Percentiles rank a stretch among this genome's conserved stretches.
Evolutionary conservation across 306 rosid genomes (phyloP).

Genomic region (Spatholobus suberectus): DNA sequence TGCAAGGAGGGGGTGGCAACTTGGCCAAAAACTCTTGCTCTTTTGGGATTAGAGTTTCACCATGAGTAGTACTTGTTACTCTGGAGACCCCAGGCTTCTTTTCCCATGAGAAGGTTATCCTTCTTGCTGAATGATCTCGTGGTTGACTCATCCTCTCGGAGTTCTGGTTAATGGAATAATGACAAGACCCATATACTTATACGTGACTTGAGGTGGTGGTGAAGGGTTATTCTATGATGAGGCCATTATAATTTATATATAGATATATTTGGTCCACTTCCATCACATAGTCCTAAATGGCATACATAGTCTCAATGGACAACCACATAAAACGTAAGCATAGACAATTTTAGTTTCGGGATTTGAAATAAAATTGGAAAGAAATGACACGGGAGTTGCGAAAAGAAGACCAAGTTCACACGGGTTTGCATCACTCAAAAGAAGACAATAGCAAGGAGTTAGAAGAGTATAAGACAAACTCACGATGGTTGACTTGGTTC

Average conservation of each 20-base stretch:
- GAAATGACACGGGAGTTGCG: constrained; percentile 16
- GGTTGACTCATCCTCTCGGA: constrained; percentile 43
- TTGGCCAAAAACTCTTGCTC: constrained; percentile 37
- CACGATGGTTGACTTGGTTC: constrained; percentile 41
- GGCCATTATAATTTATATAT: constrained; percentile 24
- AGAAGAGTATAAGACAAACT: constrained; percentile 32
- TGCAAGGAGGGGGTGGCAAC: constrained; percentile 70
- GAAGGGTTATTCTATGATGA: constrained; percentile 17
- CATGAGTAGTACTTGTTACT: constrained; percentile 5
- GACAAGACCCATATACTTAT: not conserved
- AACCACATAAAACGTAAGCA: constrained; percentile 41
- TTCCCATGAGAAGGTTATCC: constrained; percentile 85
- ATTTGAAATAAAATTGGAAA: not conserved
- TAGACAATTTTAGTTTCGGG: constrained; percentile 1
- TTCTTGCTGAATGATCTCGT: constrained; percentile 36
- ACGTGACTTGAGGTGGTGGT: not conserved
- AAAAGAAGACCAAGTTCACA: constrained; percentile 32
- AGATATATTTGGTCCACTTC: constrained; percentile 18
- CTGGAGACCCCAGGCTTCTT: constrained; percentile 70
- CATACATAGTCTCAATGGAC: constrained; percentile 17
- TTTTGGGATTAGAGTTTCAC: constrained; percentile 29
- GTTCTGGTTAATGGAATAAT: not conserved
- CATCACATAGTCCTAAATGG: not conserved
- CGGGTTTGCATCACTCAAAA: not conserved
- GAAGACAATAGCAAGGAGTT: constrained; percentile 19